These are phyloP conservation scores for Nothophoma quercina DNA, from an alignment of 2,329 filamentous ascomycete genomes.

Conservation along the genomic window DNA sequence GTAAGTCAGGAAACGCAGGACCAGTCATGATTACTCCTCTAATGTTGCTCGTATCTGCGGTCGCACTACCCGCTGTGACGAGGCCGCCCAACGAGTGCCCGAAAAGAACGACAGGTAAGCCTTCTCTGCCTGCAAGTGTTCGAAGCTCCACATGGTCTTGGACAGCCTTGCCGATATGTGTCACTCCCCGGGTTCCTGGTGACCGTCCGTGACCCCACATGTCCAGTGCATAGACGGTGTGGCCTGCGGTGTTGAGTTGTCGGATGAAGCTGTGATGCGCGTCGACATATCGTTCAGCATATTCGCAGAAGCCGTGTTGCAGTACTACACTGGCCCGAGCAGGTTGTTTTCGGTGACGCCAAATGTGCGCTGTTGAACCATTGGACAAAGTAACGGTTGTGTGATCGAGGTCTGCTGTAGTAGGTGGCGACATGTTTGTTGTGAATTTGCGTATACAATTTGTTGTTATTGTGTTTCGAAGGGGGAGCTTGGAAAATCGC, in stretches of 20 bases:
- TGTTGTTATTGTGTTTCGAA: not conserved
- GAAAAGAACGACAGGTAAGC: not conserved
- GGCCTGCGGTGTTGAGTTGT: slow-evolving; percentile 2
- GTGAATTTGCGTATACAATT: not conserved
- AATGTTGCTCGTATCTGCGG: not conserved
- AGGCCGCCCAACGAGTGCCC: not conserved
- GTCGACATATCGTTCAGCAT: slow-evolving; percentile 6
- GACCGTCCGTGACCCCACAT: slow-evolving; percentile 10
- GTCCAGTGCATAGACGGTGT: slow-evolving; percentile 7
- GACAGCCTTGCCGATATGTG: slow-evolving; percentile 1
- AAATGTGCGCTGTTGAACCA: not conserved
- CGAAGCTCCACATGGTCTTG: slow-evolving; percentile 5
- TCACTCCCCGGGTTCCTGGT: slow-evolving; percentile 4
- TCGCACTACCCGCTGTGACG: not conserved
- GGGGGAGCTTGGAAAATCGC: not conserved
- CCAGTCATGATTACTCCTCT: not conserved
- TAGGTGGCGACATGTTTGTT: not conserved
- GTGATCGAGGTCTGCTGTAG: not conserved
- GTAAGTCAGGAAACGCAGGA: not conserved
- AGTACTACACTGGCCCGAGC: not conserved
- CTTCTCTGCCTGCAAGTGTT: not conserved
- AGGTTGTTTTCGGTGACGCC: not conserved
- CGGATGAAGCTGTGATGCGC: slow-evolving; percentile 10
- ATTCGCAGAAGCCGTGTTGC: slow-evolving; percentile 18
- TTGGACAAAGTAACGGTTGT: not conserved